phyloP scores from a whole-genome alignment of 306 rosid species.

The Corylus americana region DNA sequence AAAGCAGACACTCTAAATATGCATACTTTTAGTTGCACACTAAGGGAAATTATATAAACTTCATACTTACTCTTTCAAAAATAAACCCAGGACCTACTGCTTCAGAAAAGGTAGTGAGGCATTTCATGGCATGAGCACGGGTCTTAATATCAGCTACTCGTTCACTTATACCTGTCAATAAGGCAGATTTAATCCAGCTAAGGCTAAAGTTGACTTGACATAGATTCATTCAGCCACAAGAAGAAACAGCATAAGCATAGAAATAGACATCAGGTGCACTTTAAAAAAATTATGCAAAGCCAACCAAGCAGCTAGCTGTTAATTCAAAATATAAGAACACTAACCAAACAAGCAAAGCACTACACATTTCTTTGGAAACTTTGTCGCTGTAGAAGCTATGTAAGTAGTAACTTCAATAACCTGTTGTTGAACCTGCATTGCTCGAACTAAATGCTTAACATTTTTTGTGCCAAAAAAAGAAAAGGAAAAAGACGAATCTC shows the following conservation, averaged over 20 bases:
- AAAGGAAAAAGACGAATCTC: slow-evolving; percentile 18
- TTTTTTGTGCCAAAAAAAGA: slow-evolving; percentile 2
- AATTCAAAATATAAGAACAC: slow-evolving; percentile 28
- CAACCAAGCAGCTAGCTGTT: neutral
- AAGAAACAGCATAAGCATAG: neutral
- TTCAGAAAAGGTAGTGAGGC: slow-evolving; percentile 86
- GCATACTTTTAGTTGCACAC: neutral
- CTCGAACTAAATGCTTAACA: slow-evolving; percentile 24
- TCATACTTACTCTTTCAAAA: slow-evolving; percentile 83
- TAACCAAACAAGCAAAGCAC: slow-evolving; percentile 90
- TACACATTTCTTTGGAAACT: slow-evolving; percentile 91
- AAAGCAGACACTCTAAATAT: neutral
- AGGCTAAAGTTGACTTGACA: neutral
- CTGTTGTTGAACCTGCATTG: slow-evolving; percentile 96
- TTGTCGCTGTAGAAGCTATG: slow-evolving; percentile 69
- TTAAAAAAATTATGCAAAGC: slow-evolving; percentile 1
- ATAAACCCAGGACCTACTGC: slow-evolving; percentile 98
- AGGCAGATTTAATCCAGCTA: slow-evolving; percentile 3
- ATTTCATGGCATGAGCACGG: slow-evolving; percentile 85
- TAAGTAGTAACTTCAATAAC: slow-evolving; percentile 76
- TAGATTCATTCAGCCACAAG: slow-evolving; percentile 10
- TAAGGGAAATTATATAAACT: slow-evolving; percentile 6
- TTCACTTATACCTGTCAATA: slow-evolving; percentile 76
- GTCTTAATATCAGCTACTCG: slow-evolving; percentile 99
- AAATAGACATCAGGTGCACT: neutral